Conservation (phyloP, 805 yeast genomes). For the Teunomyces gatunensis region DNA sequence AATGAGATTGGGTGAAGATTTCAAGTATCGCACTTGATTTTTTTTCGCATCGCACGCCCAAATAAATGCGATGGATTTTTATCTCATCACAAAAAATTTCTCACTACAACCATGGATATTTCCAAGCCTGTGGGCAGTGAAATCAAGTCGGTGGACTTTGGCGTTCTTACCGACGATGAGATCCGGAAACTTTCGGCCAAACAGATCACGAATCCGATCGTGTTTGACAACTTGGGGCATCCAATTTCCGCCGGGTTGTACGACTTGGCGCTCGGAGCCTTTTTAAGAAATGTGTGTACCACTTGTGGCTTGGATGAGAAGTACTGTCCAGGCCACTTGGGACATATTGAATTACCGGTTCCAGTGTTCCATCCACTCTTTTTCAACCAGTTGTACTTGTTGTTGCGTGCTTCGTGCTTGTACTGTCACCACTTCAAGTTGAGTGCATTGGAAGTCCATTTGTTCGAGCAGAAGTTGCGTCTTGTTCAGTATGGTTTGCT, state of each 20-base stretch:
- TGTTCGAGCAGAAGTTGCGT: conserved; percentile 70
- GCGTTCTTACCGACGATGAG: conserved; percentile 77
- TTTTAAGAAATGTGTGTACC: conserved; percentile 80
- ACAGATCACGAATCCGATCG: conserved; percentile 92
- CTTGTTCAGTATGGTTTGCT: conserved; percentile 87
- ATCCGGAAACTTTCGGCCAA: conserved; percentile 86
- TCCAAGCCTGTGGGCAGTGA: conserved; percentile 95
- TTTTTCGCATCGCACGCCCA: no score
- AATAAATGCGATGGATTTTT: neutral
- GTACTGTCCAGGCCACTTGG: conserved; percentile 97
- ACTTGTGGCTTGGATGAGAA: conserved; percentile 96
- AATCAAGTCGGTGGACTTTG: conserved; percentile 88
- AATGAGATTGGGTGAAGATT: no score
- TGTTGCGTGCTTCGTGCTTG: conserved; percentile 80
- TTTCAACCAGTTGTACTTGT: conserved; percentile 84
- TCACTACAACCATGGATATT: conserved; percentile 70
- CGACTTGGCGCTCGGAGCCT: conserved; percentile 95
- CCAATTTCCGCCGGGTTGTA: conserved; percentile 92
- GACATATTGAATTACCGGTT: conserved; percentile 94
- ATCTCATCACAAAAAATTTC: conserved; percentile 3
- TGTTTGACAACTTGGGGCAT: conserved; percentile 94
- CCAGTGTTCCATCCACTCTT: conserved; percentile 95
- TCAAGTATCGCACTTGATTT: no score
- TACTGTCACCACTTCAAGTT: conserved; percentile 87
- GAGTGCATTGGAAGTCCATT: conserved; percentile 65